phyloP scores from a whole-genome alignment of 164 flowering plant genomes.

The Berberis vulgaris region DNA sequence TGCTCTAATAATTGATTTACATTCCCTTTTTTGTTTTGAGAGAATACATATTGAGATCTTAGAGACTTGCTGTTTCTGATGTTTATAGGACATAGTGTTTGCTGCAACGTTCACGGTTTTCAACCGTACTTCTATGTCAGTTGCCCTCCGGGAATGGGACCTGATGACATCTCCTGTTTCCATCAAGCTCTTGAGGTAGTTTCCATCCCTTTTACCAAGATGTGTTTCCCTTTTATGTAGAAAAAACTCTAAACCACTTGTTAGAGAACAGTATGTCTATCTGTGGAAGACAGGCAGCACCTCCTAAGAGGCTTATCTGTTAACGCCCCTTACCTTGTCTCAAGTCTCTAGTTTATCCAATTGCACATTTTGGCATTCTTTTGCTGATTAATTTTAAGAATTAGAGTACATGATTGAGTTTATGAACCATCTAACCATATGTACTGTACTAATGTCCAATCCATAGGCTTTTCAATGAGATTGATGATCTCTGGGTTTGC shows the following conservation, averaged over 20 bases:
- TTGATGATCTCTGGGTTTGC: too few species aligned
- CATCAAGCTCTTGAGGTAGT: slow-evolving; percentile 78
- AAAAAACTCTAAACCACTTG: neutral
- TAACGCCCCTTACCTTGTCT: too few species aligned
- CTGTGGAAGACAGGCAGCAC: too few species aligned
- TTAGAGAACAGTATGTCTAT: neutral
- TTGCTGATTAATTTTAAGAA: too few species aligned
- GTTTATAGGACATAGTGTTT: slow-evolving; percentile 79
- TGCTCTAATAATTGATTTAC: neutral
- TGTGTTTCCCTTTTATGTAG: neutral
- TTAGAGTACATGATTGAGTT: too few species aligned
- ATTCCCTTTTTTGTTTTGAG: neutral
- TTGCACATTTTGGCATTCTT: too few species aligned
- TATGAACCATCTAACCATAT: too few species aligned
- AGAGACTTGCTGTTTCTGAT: neutral
- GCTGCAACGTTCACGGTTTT: slow-evolving; percentile 93
- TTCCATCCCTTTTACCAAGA: neutral
- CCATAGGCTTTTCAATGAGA: too few species aligned
- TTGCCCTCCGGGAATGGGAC: slow-evolving; percentile 91
- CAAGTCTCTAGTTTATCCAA: too few species aligned
- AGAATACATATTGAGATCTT: neutral
- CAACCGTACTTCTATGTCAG: slow-evolving; percentile 88
- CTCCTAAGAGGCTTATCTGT: too few species aligned
- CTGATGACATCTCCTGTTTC: slow-evolving; percentile 81
- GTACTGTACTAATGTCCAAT: too few species aligned